Conservation (phyloP, 805 yeast genomes). For the Hanseniaspora lindneri region DNA sequence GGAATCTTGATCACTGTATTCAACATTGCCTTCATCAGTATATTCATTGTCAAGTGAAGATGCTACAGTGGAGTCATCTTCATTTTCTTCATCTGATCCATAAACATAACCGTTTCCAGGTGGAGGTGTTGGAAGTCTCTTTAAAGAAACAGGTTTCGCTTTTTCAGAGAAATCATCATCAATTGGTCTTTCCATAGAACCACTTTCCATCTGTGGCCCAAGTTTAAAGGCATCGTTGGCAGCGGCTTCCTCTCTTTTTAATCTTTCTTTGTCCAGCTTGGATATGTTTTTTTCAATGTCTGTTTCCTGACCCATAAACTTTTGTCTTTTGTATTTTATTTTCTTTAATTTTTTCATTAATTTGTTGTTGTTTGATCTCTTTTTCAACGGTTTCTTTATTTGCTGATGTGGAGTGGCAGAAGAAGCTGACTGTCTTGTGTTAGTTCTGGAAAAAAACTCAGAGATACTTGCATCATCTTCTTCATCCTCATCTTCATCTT, state of each 20-base stretch:
- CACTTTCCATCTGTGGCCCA: conserved; percentile 21
- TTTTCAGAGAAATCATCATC: conserved; percentile 12
- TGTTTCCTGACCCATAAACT: conserved; percentile 22
- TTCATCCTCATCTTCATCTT: conserved; percentile 5
- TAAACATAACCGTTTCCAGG: not conserved
- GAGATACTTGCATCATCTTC: conserved; percentile 7
- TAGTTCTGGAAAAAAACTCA: conserved; percentile 6
- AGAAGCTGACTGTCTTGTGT: conserved; percentile 2
- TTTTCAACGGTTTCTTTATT: conserved; percentile 33
- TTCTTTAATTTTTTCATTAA: conserved; percentile 24
- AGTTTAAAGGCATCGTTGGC: conserved; percentile 35
- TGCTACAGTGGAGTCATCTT: conserved; percentile 9
- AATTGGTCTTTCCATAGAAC: conserved; percentile 17
- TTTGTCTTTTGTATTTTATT: conserved; percentile 28
- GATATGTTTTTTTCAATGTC: conserved; percentile 22
- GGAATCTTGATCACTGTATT: conserved; percentile 6
- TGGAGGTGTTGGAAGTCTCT: not conserved
- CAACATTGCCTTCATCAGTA: not conserved
- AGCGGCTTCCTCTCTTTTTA: conserved; percentile 35
- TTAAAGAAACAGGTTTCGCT: conserved; percentile 5
- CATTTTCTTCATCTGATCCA: conserved; percentile 4
- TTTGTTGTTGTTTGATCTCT: conserved; percentile 30
- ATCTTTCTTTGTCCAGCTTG: conserved; percentile 29
- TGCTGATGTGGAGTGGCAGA: not conserved
- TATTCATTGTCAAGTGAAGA: conserved; percentile 10